These are phyloP conservation scores for Starmera amethionina DNA, from an alignment of 805 yeast species.

Conservation along the genomic window DNA sequence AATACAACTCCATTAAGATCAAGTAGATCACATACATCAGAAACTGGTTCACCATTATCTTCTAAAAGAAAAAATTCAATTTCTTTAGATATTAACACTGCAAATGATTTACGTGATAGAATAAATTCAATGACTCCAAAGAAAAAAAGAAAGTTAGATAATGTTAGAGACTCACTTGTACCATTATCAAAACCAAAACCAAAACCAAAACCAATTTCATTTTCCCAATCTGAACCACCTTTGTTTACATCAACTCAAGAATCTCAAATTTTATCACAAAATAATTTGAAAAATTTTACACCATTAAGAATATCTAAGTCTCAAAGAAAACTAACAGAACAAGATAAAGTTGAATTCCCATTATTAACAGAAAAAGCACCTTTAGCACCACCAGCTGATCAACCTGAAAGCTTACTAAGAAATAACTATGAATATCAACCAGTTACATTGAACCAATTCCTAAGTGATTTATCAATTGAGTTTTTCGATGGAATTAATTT, in stretches of 20 bases:
- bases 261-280: slow-evolving; percentile 5
- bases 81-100: slow-evolving; percentile 2
- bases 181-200: not conserved
- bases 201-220: not conserved
- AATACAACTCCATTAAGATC: slow-evolving; percentile 15
- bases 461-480: slow-evolving; percentile 16
- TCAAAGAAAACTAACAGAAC: slow-evolving; percentile 5
- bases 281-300: slow-evolving; percentile 14
- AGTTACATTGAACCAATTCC: slow-evolving; percentile 14
- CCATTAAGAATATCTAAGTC: slow-evolving; percentile 13
- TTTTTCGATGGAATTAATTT: slow-evolving; percentile 18
- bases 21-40: slow-evolving; percentile 19
- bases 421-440: slow-evolving; percentile 11
- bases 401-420: slow-evolving; percentile 1
- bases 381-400: slow-evolving; percentile 15
- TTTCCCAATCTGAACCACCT: not conserved
- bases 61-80: slow-evolving; percentile 10
- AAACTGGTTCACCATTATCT: slow-evolving; percentile 20
- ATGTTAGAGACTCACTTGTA: slow-evolving; percentile 1
- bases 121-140: slow-evolving; percentile 18
- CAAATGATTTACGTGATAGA: slow-evolving; percentile 11
- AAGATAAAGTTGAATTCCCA: slow-evolving; percentile 10
- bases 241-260: not conserved
- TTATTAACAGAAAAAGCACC: slow-evolving; percentile 9
- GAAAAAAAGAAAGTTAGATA: slow-evolving; percentile 6